Evolutionary conservation across 2,329 filamentous ascomycete genomes (phyloP).

Genomic region (Dothiorella sarmentorum): DNA sequence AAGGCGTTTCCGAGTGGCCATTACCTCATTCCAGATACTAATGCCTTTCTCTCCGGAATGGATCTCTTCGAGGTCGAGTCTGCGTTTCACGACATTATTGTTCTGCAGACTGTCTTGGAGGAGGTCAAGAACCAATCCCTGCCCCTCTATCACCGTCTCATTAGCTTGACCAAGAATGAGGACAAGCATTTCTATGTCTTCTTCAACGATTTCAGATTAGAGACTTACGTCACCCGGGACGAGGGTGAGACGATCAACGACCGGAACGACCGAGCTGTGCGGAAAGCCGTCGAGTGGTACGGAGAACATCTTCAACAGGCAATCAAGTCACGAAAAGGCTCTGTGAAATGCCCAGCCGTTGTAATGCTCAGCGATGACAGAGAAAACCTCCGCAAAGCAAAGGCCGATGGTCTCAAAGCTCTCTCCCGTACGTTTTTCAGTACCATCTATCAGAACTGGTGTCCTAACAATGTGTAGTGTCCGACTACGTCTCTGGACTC

Average conservation of each 20-base stretch:
- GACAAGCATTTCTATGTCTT: conserved; percentile 98
- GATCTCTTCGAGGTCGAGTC: conserved; percentile 91
- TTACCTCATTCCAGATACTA: conserved; percentile 94
- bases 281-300: conserved; percentile 87
- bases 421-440: conserved; percentile 46
- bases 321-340: conserved; percentile 49
- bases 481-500: conserved; percentile 77
- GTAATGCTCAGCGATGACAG: conserved; percentile 94
- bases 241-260: conserved; percentile 89
- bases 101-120: conserved; percentile 93
- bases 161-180: conserved; percentile 88
- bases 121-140: conserved; percentile 91
- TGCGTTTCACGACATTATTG: conserved; percentile 93
- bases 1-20: conserved; percentile 80
- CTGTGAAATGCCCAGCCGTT: conserved; percentile 62
- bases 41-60: conserved; percentile 92
- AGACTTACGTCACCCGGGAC: conserved; percentile 77
- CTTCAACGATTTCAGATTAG: conserved; percentile 95
- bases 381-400: conserved; percentile 80
- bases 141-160: conserved; percentile 89
- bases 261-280: conserved; percentile 88
- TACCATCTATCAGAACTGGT: too few relatives aligned
- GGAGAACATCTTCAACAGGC: conserved; percentile 70
- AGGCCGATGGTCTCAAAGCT: conserved; percentile 68
- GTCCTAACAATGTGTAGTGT: conserved; percentile 32